A percentile compares a stretch with the other conserved stretches of the same genome.
These are phyloP conservation scores for Fusarium mangiferae DNA, from an alignment of 2,329 filamentous ascomycete genomes.

Conservation along the genomic window DNA sequence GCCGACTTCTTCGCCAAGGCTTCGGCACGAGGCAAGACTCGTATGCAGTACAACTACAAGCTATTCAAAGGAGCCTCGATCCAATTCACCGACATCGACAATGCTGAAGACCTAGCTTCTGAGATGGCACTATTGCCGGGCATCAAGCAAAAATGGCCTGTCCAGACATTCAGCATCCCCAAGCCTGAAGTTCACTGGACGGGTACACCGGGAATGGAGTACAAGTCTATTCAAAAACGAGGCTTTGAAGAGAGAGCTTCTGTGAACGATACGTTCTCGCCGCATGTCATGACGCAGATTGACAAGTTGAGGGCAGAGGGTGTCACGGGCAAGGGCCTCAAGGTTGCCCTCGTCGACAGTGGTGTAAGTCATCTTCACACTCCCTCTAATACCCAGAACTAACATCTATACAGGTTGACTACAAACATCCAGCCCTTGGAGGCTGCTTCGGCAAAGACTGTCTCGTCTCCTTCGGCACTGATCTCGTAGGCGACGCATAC, in stretches of 20 bases:
- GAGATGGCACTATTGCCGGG: conserved; percentile 55
- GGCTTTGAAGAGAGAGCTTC: conserved; percentile 22
- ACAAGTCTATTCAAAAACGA: conserved; percentile 31
- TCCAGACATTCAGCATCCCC: conserved; percentile 57
- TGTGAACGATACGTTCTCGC: conserved; percentile 54
- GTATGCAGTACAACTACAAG: conserved; percentile 60
- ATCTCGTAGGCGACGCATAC: conserved; percentile 67
- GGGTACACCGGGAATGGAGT: conserved; percentile 48
- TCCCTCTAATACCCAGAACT: not conserved
- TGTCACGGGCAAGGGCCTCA: conserved; percentile 61
- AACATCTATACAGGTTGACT: conserved; percentile 60
- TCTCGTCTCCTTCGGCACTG: conserved; percentile 66
- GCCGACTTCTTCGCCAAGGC: conserved; percentile 31
- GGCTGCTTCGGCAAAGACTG: conserved; percentile 71
- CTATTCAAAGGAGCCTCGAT: conserved; percentile 67
- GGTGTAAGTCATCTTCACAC: conserved; percentile 55
- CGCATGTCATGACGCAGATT: conserved; percentile 67
- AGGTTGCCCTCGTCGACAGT: conserved; percentile 64
- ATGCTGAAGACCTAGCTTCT: conserved; percentile 54
- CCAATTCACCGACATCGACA: conserved; percentile 59
- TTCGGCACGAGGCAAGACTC: conserved; percentile 52
- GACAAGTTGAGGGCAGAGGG: conserved; percentile 62
- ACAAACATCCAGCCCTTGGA: conserved; percentile 70
- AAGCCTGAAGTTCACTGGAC: conserved; percentile 53
- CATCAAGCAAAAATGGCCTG: conserved; percentile 62